Percentiles rank a stretch among this genome's conserved stretches.
phyloP scores from a whole-genome alignment of 2,329 filamentous ascomycete species.

The Monosporascus sp. region DNA sequence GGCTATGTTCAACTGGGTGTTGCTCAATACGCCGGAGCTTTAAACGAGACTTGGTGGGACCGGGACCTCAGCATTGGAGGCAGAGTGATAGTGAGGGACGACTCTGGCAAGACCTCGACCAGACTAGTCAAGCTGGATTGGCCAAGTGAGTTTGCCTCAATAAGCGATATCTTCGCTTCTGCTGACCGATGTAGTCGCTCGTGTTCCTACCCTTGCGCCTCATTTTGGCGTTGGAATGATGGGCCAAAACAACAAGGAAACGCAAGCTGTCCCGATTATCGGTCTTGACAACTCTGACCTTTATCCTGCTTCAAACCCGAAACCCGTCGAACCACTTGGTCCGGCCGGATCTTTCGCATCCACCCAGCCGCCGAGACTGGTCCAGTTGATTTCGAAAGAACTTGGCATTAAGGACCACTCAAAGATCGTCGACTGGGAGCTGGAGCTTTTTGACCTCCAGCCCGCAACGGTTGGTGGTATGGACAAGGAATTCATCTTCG shows the following conservation, averaged over 20 bases:
- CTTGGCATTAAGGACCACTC: conserved; percentile 69
- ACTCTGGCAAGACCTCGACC: conserved; percentile 69
- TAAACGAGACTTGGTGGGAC: conserved; percentile 96
- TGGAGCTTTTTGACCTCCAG: conserved; percentile 90
- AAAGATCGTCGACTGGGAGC: conserved; percentile 89
- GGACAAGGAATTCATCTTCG: conserved; percentile 91
- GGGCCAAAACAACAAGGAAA: conserved; percentile 74
- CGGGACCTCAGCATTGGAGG: conserved; percentile 89
- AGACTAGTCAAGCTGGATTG: conserved; percentile 88
- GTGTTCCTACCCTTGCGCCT: conserved; percentile 85
- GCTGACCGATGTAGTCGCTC: conserved; percentile 53
- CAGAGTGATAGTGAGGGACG: conserved; percentile 76
- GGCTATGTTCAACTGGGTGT: conserved; percentile 88
- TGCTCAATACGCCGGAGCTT: conserved; percentile 82
- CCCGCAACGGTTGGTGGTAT: conserved; percentile 79
- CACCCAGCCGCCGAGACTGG: conserved; percentile 80
- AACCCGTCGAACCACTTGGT: conserved; percentile 47
- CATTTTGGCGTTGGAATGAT: conserved; percentile 81
- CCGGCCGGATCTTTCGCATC: conserved; percentile 67
- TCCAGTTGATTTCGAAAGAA: conserved; percentile 74
- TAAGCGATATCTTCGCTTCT: background rate
- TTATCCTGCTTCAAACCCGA: conserved; percentile 24
- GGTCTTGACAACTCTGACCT: conserved; percentile 73
- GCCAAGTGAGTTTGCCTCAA: conserved; percentile 53
- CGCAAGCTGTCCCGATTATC: conserved; percentile 89